phyloP scores from a whole-genome alignment of 192 early-diverging fungal species.

The Coemansia sp. region DNA sequence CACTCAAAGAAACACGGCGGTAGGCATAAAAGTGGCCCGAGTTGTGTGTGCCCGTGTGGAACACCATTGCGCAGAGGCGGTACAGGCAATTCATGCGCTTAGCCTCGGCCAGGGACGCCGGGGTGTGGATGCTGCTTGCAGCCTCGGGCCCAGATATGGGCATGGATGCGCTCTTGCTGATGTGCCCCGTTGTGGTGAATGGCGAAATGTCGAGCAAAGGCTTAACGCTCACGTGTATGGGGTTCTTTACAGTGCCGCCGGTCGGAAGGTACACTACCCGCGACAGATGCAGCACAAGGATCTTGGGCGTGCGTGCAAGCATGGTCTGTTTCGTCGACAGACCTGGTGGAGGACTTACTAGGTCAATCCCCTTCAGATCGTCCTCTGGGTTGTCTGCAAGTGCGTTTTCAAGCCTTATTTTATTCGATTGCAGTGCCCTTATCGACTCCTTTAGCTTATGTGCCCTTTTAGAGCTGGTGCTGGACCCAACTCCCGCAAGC shows the following conservation, averaged over 20 bases:
- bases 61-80: constrained; percentile 74
- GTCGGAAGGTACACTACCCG: constrained; percentile 76
- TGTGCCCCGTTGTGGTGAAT: constrained; percentile 72
- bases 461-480: constrained; percentile 15
- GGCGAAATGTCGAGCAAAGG: constrained; percentile 75
- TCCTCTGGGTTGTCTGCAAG: constrained; percentile 39
- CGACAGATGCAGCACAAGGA: constrained; percentile 85
- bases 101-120: constrained; percentile 19
- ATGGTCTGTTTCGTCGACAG: constrained; percentile 76
- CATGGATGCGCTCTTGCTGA: constrained; percentile 60
- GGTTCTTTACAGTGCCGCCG: constrained; percentile 76
- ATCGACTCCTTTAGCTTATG: constrained; percentile 10
- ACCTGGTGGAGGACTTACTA: constrained; percentile 29
- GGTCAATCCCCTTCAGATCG: constrained; percentile 33
- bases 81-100: constrained; percentile 60
- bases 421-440: constrained; percentile 16
- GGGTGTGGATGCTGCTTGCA: neutral
- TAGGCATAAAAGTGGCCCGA: constrained; percentile 92
- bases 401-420: constrained; percentile 22
- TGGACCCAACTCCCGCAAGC: constrained; percentile 3
- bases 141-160: constrained; percentile 39
- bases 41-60: constrained; percentile 85
- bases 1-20: constrained; percentile 55
- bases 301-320: constrained; percentile 81
- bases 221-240: constrained; percentile 69